phyloP scores from a whole-genome alignment of 768 basidiomycete species.

The Pulveroboletus sp. region DNA sequence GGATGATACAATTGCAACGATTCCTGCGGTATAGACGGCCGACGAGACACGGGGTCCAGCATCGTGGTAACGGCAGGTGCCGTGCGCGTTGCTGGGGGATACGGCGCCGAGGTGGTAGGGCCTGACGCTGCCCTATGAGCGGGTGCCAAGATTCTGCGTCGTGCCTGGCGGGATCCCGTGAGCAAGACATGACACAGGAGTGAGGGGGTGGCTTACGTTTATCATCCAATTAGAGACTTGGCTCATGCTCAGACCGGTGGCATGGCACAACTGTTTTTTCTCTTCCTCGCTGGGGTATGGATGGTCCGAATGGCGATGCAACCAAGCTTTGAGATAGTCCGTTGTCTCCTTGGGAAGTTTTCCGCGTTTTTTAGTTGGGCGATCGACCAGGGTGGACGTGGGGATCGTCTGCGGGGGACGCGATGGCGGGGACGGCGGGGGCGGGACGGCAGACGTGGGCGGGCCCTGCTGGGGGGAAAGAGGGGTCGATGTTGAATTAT shows the following conservation, averaged over 20 bases:
- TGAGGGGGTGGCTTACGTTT: constrained; percentile 51
- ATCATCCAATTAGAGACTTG: constrained; percentile 96
- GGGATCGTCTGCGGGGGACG: constrained; percentile 54
- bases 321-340: constrained; percentile 85
- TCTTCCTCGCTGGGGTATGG: constrained; percentile 89
- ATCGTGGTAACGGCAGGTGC: constrained; percentile 21
- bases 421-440: constrained; percentile 42
- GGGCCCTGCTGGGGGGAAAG: constrained; percentile 44
- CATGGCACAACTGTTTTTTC: constrained; percentile 85
- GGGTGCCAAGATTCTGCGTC: constrained; percentile 79
- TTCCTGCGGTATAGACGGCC: constrained; percentile 69
- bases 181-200: constrained; percentile 8
- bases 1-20: constrained; percentile 75
- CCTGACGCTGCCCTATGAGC: constrained; percentile 74
- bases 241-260: constrained; percentile 83
- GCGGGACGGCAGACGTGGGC: constrained; percentile 31
- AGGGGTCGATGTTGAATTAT: constrained; percentile 32
- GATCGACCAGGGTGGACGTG: constrained; percentile 63
- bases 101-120: constrained; percentile 77
- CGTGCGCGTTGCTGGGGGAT: constrained; percentile 45
- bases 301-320: constrained; percentile 84
- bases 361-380: constrained; percentile 78
- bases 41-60: constrained; percentile 45
- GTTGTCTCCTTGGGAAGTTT: constrained; percentile 91
- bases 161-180: constrained; percentile 49